Evolutionary conservation across 768 basidiomycete species (phyloP), one percentile per base, ranked within the genome.

Genomic region (Tremella fuciformis): DNA sequence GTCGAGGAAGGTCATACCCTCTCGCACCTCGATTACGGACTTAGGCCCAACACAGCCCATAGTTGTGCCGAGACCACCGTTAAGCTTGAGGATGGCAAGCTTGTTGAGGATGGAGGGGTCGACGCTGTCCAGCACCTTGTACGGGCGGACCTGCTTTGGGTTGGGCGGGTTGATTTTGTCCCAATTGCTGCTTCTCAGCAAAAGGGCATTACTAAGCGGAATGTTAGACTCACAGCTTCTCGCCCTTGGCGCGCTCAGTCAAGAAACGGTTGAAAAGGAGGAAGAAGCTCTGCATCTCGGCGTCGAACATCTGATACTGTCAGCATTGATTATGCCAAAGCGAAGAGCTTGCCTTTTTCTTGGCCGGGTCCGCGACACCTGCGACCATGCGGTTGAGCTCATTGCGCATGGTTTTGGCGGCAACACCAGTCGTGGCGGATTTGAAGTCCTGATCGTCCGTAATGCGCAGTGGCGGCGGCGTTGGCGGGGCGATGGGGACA

Each of bases 1-100:
- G 78, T 97, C 93, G 62, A 97, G 85, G 85, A 96, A 97, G 52
- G 78, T 93, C 92, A 94, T 91, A 76, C 91, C 91, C 69, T 96
- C 88, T 80, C 94, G 88, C 80, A 94, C 91, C 74, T 94, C 93
- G 62, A 97, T 88, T 54, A 92, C 88, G 73, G 84, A 86, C 83
- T 94, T 97, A 60, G 81, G 81, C 19, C 91, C 91, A 53, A 80
- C 79, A 73, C 80, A 81, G 42, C 80, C 80, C 80, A 81, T 81
- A 61, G 88, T 91, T 25, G 88, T 91, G 69, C 89, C 90, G 52
- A 91, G 85, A 76, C 90, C 90, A 73, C 92, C 92, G 76, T 96
- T 93, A 72, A 93, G 86, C 80, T 94, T 93, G 80, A 94, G 86
- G 39, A 96, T 88, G 47, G 90, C 94, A 65, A 98, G 84, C 81